Conservation (phyloP, 352 stramenopile species). For the Blastocystis sp. region DNA sequence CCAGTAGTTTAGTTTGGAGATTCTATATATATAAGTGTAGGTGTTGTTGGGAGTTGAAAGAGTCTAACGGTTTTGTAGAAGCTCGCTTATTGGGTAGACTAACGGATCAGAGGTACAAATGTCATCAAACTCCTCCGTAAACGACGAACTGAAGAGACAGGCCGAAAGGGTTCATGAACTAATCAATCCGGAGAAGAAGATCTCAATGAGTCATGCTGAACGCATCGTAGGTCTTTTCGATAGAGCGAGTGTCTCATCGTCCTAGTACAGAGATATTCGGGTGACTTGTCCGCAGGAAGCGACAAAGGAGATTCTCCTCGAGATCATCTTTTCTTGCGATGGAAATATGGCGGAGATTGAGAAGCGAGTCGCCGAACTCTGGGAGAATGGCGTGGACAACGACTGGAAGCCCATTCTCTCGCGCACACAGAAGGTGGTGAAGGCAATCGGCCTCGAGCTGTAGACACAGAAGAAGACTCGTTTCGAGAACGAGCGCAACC, state of each 20-base stretch:
- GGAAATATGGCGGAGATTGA: conserved; percentile 48
- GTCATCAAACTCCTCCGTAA: conserved; percentile 31
- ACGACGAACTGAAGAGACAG: conserved; percentile 23
- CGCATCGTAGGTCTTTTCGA: conserved; percentile 29
- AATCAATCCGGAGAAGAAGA: neutral
- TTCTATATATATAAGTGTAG: conserved; percentile 44
- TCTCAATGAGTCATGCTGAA: conserved; percentile 1
- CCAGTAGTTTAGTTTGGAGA: neutral
- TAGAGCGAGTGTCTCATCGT: neutral
- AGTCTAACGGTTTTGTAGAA: conserved; percentile 28
- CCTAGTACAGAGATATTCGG: conserved; percentile 21
- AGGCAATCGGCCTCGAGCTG: neutral
- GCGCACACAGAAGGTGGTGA: neutral
- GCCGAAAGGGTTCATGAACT: conserved; percentile 17
- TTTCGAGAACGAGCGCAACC: neutral
- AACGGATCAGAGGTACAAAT: neutral
- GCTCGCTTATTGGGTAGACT: neutral
- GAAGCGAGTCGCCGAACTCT: neutral
- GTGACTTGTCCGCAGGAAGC: neutral
- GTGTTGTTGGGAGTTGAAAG: neutral
- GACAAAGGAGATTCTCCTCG: neutral
- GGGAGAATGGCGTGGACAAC: conserved; percentile 14
- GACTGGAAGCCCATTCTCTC: conserved; percentile 6
- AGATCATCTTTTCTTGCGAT: conserved; percentile 36
- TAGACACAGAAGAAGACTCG: conserved; percentile 33